Evolutionary conservation across 345 rosid genomes (phyloP).

Genomic region (Punica granatum): DNA sequence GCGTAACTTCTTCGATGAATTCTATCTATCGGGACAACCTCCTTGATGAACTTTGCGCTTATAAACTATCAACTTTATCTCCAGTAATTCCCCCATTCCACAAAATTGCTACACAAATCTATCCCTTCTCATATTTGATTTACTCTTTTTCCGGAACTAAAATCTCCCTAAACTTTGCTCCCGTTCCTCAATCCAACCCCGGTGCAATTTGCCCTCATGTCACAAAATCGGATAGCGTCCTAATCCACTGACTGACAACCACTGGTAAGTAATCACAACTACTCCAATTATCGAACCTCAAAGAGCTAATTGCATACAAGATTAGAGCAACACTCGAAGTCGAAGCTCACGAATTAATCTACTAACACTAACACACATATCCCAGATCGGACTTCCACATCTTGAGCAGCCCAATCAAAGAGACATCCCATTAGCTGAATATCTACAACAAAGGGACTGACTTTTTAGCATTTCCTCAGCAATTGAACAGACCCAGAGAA

Average conservation of each 20-base stretch:
- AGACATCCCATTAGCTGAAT: neutral
- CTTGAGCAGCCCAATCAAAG: neutral
- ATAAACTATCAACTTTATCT: neutral
- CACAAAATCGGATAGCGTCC: neutral
- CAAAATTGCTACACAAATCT: neutral
- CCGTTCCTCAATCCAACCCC: neutral
- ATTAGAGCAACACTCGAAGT: neutral
- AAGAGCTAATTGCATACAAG: neutral
- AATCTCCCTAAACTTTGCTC: neutral
- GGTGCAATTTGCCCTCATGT: neutral
- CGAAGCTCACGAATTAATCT: neutral
- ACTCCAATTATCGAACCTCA: neutral
- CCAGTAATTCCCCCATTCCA: neutral
- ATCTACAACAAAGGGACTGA: neutral
- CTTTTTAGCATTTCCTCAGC: neutral
- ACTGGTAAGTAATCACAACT: neutral
- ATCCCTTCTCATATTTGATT: neutral
- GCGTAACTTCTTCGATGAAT: neutral
- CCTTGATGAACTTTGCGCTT: neutral
- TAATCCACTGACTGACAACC: neutral
- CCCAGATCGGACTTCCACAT: neutral
- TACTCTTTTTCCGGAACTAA: neutral
- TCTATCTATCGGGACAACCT: neutral
- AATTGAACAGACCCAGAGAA: slow-evolving; percentile 11
- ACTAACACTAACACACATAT: neutral